Percentiles rank a stretch among this genome's conserved stretches.
phyloP scores from a whole-genome alignment of 305 asterid species.

The Solanum hybrid region DNA sequence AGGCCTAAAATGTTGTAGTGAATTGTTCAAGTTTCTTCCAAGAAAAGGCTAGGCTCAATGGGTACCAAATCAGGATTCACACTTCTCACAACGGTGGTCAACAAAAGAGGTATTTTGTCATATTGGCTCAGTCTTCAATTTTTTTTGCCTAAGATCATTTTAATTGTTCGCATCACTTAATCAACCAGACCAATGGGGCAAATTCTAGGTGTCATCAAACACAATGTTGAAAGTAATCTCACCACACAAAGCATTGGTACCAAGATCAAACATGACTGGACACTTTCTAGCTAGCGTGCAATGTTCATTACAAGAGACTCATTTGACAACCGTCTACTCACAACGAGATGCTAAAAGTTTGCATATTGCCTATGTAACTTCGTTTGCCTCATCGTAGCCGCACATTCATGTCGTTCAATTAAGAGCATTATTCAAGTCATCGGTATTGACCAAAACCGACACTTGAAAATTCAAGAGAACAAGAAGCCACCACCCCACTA shows the following conservation, averaged over 20 bases:
- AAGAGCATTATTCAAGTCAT: not conserved
- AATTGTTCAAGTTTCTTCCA: too few species aligned
- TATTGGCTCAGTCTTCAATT: too few species aligned
- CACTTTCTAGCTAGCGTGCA: not conserved
- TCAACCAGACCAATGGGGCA: not conserved
- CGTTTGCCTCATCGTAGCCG: not conserved
- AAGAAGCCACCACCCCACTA: too few species aligned
- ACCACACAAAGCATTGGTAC: too few species aligned
- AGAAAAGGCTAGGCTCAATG: too few species aligned
- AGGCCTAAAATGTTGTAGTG: too few species aligned
- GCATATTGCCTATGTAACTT: not conserved
- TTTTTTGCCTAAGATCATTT: too few species aligned
- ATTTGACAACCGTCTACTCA: not conserved
- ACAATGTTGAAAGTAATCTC: too few species aligned
- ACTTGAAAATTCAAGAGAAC: too few species aligned
- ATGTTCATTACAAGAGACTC: not conserved
- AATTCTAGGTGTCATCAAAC: not conserved
- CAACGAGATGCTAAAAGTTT: not conserved
- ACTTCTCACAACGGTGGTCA: too few species aligned
- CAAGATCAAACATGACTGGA: not conserved
- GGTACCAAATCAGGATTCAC: too few species aligned
- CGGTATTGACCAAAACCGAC: not conserved
- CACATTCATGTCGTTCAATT: not conserved
- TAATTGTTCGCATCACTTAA: not conserved
- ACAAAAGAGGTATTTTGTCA: too few species aligned